Percentiles rank a stretch among this genome's conserved stretches.
Evolutionary conservation across 768 basidiomycete genomes (phyloP).

Genomic region (Infundibulicybe gibba): DNA sequence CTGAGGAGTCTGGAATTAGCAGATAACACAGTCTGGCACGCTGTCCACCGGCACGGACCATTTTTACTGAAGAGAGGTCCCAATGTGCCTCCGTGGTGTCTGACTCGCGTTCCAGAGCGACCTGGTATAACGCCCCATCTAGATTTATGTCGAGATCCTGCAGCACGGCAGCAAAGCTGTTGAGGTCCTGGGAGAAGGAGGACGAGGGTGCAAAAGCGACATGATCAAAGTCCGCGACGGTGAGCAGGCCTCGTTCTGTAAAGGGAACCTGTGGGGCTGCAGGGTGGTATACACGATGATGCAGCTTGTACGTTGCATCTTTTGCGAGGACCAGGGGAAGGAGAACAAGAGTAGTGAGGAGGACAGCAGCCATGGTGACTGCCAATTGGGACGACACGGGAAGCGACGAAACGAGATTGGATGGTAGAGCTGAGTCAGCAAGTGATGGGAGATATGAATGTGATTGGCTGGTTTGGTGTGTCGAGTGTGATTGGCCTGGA

Average conservation of each 20-base stretch:
- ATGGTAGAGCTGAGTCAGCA: constrained; percentile 9
- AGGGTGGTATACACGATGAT: constrained; percentile 56
- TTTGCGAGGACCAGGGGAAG: constrained; percentile 8
- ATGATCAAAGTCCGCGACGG: constrained; percentile 27
- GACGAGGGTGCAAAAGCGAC: constrained; percentile 35
- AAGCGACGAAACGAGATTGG: constrained; percentile 3
- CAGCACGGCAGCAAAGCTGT: constrained; percentile 35
- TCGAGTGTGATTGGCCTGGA: constrained; percentile 13
- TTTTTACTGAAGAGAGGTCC: constrained; percentile 60
- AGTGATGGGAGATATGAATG: constrained; percentile 8
- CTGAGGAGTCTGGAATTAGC: constrained; percentile 30
- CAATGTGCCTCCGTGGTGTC: constrained; percentile 42
- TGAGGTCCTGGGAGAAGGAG: constrained; percentile 44
- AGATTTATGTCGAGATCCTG: constrained; percentile 24
- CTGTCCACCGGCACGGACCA: constrained; percentile 31
- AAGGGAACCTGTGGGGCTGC: constrained; percentile 32
- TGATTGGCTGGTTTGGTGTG: constrained; percentile 17
- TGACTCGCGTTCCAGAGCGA: constrained; percentile 54
- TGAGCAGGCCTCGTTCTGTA: constrained; percentile 36
- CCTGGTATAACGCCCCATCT: constrained; percentile 59
- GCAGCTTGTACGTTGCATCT: constrained; percentile 23
- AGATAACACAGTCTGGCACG: too few relatives aligned
- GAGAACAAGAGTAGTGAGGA: constrained; percentile 7
- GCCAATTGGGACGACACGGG: background rate
- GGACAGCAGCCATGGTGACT: background rate